Conservation (phyloP, 139 green algal species). For the Tetradesmus lagerheimii region DNA sequence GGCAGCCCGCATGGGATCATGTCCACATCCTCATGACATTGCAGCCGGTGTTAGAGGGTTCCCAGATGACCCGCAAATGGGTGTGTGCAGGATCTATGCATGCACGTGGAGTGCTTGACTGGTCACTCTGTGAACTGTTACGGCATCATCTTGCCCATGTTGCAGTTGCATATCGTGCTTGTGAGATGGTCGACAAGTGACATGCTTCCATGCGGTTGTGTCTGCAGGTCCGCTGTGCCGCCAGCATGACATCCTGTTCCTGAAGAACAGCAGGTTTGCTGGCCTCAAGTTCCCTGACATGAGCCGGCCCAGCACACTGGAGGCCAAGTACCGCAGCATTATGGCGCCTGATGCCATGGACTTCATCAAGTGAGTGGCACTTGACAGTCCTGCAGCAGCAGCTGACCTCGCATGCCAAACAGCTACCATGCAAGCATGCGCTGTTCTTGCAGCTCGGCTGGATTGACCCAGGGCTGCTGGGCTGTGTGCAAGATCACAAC, state of each 20-base stretch:
- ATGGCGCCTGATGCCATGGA: constrained; percentile 61
- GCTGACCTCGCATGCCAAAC: neutral
- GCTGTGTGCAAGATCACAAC: neutral
- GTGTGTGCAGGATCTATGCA: too few relatives aligned
- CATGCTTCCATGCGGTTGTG: neutral
- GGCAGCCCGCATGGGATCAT: too few relatives aligned
- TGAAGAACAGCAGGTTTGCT: constrained; percentile 78
- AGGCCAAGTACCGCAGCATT: constrained; percentile 63
- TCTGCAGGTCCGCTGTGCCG: constrained; percentile 59
- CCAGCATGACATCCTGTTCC: constrained; percentile 73
- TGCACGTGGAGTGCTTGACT: too few relatives aligned
- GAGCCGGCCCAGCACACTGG: constrained; percentile 67
- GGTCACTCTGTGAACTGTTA: too few relatives aligned
- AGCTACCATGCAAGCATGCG: neutral
- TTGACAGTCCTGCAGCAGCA: neutral
- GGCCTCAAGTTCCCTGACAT: constrained; percentile 87
- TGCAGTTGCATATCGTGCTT: neutral
- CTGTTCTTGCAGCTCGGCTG: too few relatives aligned
- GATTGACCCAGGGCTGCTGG: too few relatives aligned
- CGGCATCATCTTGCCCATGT: neutral
- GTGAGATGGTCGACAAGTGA: neutral
- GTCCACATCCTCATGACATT: too few relatives aligned
- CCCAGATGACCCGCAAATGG: too few relatives aligned
- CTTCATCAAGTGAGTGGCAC: constrained; percentile 69
- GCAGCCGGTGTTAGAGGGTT: too few relatives aligned